Evolutionary conservation across 1,284 basidiomycete genomes (phyloP), one percentile per base, ranked within the genome.

Genomic region (Malassezia psittaci): DNA sequence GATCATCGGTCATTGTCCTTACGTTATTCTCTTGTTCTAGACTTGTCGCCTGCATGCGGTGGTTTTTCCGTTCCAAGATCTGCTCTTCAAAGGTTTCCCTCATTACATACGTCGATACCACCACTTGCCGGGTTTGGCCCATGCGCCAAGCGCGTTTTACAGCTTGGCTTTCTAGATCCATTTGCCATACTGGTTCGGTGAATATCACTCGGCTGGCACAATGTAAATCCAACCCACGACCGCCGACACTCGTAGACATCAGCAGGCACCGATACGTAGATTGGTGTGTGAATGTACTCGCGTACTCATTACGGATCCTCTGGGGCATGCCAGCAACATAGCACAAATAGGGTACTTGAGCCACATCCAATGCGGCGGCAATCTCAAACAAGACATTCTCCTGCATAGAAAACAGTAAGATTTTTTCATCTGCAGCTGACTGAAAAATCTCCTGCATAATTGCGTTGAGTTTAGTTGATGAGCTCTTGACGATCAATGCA

Each of bases 91-190:
- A 57, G 0, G 54, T 51, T 24, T 52, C 18, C 12, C 29, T 34
- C 51, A 57, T 57, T 7, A 48, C 46, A 38, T 57, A 57, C 12
- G 57, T 59, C 3, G 52, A 47, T 5, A 59, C 57, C 6, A 36
- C 13, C 3, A 62, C 60, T 5, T 29, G 33, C 16, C 38, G 37
- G 18, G 36, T 59, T 47, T 62, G 60, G 5, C 60, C 60, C 35
- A 54, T 47, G 15, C 60, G 52, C 60, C 60, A 62, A 15, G 60
- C 51, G 19, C 52, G 55, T 38, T 59, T 62, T 15, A 62, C 24
- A 13, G 46, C 57, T 41, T 59, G 60, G 18, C 52, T 51, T 29
- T 59, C 57, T 9, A 59, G 15, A 11, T 62, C 60, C 11, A 24
- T 29, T 18, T 57, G 55, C 50, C 55, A 52, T 9, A 61, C 38